Conservation (phyloP, 257 asterid species). For the Solanum stenotomum region DNA sequence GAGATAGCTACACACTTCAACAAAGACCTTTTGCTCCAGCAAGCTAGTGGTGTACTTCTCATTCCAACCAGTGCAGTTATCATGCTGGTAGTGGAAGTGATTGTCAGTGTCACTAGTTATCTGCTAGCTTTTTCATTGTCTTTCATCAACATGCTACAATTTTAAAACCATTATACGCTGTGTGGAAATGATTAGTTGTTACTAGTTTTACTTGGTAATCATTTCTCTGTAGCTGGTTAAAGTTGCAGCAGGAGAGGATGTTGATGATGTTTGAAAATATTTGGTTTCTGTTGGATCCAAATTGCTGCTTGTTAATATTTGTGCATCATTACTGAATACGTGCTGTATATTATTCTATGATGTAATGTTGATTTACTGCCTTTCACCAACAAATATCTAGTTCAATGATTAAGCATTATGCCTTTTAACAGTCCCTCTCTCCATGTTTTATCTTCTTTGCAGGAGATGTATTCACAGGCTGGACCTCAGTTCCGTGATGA, state of each 20-base stretch:
- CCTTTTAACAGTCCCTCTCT: background rate
- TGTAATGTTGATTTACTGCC: background rate
- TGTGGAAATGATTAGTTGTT: background rate
- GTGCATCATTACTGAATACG: background rate
- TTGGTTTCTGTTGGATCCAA: background rate
- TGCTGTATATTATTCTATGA: background rate
- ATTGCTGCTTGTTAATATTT: background rate
- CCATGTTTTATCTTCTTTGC: constrained; percentile 4
- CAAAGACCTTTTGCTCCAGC: background rate
- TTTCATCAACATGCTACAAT: background rate
- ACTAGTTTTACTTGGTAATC: background rate
- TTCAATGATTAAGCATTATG: background rate
- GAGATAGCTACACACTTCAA: too few species aligned
- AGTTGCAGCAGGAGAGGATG: background rate
- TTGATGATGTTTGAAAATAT: background rate
- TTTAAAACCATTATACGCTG: background rate
- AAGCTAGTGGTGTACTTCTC: background rate
- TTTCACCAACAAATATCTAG: background rate
- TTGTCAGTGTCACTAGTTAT: background rate
- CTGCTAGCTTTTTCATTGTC: background rate
- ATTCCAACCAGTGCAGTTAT: background rate
- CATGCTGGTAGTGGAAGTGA: background rate
- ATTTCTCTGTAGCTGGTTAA: background rate
- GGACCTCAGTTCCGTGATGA: constrained; percentile 95
- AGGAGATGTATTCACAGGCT: constrained; percentile 92